These are phyloP conservation scores for Oenanthe sinensis DNA, from an alignment of 129 eudicot species.

Conservation along the genomic window DNA sequence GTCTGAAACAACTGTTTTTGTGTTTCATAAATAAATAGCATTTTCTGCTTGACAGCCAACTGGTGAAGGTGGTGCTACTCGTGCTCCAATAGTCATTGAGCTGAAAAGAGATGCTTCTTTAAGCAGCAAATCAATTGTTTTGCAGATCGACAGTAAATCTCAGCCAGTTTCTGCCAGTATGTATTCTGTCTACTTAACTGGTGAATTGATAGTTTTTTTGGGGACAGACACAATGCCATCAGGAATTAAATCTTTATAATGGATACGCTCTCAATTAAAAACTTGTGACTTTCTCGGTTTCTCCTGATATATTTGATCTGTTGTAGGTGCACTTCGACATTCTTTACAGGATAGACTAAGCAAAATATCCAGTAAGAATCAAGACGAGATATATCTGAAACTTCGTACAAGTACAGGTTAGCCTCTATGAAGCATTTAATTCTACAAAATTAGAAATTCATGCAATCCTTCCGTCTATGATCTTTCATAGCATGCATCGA, in stretches of 20 bases:
- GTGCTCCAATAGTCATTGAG: constrained; percentile 85
- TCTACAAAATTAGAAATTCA: neutral
- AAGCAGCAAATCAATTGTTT: constrained; percentile 71
- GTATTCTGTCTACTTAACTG: constrained; percentile 20
- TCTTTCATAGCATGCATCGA: neutral
- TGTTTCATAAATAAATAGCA: neutral
- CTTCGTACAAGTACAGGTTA: constrained; percentile 97
- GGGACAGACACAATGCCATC: neutral
- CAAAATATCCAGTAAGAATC: constrained; percentile 82
- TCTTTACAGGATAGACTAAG: constrained; percentile 93
- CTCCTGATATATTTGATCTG: constrained; percentile 13
- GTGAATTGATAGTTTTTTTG: neutral
- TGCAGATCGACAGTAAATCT: constrained; percentile 94
- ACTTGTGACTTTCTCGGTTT: constrained; percentile 8
- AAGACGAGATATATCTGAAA: constrained; percentile 78
- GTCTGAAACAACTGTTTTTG: neutral
- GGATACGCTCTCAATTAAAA: neutral
- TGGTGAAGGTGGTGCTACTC: constrained; percentile 99
- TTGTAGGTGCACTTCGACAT: constrained; percentile 86
- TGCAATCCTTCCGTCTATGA: neutral
- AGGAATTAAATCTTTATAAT: neutral
- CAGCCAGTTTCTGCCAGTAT: constrained; percentile 96
- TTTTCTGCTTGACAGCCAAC: constrained; percentile 60
- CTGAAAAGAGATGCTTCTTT: constrained; percentile 71
- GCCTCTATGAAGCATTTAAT: constrained; percentile 11